A percentile compares a stretch with the other conserved stretches of the same genome.
phyloP scores from a whole-genome alignment of 2,329 filamentous ascomycete species.

The Coniochaeta sp. region DNA sequence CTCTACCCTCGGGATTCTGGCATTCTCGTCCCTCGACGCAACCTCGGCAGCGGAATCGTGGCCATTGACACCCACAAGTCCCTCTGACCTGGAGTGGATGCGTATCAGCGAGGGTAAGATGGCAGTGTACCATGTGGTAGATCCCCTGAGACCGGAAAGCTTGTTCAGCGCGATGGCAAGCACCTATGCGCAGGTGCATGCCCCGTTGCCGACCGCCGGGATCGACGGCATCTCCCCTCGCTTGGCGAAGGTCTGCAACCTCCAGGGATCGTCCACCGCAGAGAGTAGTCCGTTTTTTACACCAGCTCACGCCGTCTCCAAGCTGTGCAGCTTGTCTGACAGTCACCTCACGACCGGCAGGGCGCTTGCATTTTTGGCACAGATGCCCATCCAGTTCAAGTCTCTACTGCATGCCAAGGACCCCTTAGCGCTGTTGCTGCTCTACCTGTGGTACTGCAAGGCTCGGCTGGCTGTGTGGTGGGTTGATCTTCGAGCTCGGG shows the following conservation, averaged over 20 bases:
- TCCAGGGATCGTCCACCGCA: constrained; percentile 7
- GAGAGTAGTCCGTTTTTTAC: constrained; percentile 6
- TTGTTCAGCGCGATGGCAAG: constrained; percentile 24
- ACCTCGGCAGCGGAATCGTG: constrained; percentile 21
- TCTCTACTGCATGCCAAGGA: constrained; percentile 2
- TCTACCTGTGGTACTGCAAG: constrained; percentile 7
- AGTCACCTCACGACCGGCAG: background rate
- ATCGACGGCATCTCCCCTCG: no score
- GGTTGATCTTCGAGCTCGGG: constrained; percentile 6
- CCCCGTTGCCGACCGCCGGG: constrained; percentile 9
- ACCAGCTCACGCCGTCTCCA: constrained; percentile 5
- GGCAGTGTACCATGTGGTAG: constrained; percentile 23
- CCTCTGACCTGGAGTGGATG: constrained; percentile 26
- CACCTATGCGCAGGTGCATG: constrained; percentile 27
- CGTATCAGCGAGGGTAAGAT: constrained; percentile 26
- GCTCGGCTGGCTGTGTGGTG: constrained; percentile 7
- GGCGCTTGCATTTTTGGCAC: no score
- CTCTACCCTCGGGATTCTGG: constrained; percentile 30
- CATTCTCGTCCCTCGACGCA: constrained; percentile 31
- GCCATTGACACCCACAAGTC: constrained; percentile 19
- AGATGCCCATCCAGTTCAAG: no score
- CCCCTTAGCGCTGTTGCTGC: constrained; percentile 6
- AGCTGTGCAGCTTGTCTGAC: background rate
- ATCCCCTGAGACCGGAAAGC: constrained; percentile 27
- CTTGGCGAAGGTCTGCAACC: constrained; percentile 13